Evolutionary conservation across 169 alveolate genomes (phyloP).

Genomic region (Plasmodium knowlesi): DNA sequence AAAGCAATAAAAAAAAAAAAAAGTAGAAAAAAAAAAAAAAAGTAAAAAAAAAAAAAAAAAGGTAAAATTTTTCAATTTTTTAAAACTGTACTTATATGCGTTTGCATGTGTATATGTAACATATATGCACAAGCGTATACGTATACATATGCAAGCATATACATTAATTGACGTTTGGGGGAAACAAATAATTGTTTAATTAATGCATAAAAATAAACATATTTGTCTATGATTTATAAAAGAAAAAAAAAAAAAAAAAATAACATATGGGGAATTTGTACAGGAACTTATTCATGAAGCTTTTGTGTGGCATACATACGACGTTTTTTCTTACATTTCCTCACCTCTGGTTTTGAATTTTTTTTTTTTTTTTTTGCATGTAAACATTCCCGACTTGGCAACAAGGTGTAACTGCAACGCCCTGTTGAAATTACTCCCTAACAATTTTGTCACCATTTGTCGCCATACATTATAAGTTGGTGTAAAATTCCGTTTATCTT

Average conservation of each 20-base stretch:
- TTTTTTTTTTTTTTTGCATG: neutral
- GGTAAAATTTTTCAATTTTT: slow-evolving; percentile 9
- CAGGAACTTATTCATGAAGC: neutral
- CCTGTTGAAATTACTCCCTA: neutral
- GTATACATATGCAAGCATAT: neutral
- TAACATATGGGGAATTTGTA: neutral
- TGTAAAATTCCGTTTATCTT: neutral
- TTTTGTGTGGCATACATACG: neutral
- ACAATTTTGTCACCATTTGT: slow-evolving; percentile 1
- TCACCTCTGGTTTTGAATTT: too few relatives aligned
- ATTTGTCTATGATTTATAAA: neutral
- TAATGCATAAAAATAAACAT: slow-evolving; percentile 15
- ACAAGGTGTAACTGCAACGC: neutral
- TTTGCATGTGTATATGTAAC: slow-evolving; percentile 2
- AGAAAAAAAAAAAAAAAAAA: slow-evolving; percentile 8
- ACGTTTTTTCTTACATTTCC: neutral
- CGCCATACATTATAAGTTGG: neutral
- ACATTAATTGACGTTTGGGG: slow-evolving; percentile 2
- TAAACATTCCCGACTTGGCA: neutral
- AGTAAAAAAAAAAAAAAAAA: slow-evolving; percentile 21
- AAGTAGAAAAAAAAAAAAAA: neutral
- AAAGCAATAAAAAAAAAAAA: slow-evolving; percentile 21
- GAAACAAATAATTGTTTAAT: slow-evolving; percentile 20
- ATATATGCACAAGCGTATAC: slow-evolving; percentile 2
- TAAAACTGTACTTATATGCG: neutral